Evolutionary conservation across 2,329 filamentous ascomycete species (phyloP).

Genomic region (Paracoccidioides lutzii): DNA sequence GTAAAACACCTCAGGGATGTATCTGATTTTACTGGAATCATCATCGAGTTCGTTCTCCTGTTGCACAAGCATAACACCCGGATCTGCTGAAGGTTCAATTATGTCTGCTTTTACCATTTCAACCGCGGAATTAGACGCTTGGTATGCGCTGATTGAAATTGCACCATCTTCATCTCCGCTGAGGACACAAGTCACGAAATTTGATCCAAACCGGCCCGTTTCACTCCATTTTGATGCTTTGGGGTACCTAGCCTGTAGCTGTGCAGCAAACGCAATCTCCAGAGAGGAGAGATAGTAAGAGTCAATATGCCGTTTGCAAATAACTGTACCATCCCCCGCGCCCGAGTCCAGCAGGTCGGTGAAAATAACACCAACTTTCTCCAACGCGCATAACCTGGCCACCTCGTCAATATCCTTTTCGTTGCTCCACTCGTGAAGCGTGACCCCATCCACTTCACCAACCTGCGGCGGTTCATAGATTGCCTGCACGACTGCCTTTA

Average conservation of each 20-base stretch:
- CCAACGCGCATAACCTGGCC: constrained; percentile 68
- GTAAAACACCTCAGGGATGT: constrained; percentile 97
- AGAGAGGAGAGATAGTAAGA: constrained; percentile 89
- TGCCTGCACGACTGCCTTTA: constrained; percentile 91
- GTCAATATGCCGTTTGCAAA: constrained; percentile 92
- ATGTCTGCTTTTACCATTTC: constrained; percentile 96
- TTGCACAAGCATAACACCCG: constrained; percentile 84
- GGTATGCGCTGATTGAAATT: constrained; percentile 82
- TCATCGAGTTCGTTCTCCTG: constrained; percentile 76
- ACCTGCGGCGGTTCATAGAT: constrained; percentile 94
- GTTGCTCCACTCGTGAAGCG: constrained; percentile 70
- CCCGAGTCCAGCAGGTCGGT: constrained; percentile 81
- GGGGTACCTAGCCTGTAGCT: constrained; percentile 76
- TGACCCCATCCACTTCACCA: constrained; percentile 78
- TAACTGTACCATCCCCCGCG: constrained; percentile 65
- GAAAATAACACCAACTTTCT: constrained; percentile 86
- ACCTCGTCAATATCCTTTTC: constrained; percentile 70
- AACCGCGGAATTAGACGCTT: constrained; percentile 87
- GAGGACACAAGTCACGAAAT: constrained; percentile 91
- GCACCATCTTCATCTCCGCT: constrained; percentile 84
- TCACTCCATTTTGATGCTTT: constrained; percentile 95
- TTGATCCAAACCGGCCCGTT: constrained; percentile 83
- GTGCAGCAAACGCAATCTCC: constrained; percentile 78
- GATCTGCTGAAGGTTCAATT: constrained; percentile 87
- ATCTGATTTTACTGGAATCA: constrained; percentile 56